phyloP scores from a whole-genome alignment of 2,329 filamentous ascomycete species.

The Hypoxylon rubiginosum region DNA sequence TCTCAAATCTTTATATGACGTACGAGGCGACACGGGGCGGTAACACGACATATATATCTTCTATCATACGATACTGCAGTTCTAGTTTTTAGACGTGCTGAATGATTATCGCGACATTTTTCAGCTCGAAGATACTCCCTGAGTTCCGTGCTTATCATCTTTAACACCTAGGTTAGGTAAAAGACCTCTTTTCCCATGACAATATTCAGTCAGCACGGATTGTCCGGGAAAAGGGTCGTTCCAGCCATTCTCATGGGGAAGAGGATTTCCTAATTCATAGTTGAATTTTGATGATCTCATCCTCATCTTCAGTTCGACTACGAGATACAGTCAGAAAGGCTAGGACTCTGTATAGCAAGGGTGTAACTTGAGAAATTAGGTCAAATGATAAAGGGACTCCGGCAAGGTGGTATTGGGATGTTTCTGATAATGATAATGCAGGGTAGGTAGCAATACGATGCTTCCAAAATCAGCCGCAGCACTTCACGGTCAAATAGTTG shows the following conservation, averaged over 20 bases:
- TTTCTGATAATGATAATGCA: too few species aligned
- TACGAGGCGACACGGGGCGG: not conserved
- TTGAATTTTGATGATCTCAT: too few species aligned
- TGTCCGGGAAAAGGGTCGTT: not conserved
- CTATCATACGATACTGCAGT: not conserved
- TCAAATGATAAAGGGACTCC: not conserved
- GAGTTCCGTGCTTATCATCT: too few species aligned
- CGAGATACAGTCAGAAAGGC: not conserved
- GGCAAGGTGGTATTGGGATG: not conserved
- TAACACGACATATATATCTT: constrained; percentile 24
- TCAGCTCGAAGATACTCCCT: not conserved
- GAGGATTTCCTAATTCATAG: not conserved
- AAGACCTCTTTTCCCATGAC: not conserved
- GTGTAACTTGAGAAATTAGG: not conserved
- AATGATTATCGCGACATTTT: not conserved
- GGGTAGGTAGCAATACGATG: too few species aligned
- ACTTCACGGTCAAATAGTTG: too few species aligned
- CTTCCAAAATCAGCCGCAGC: too few species aligned
- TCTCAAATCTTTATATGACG: constrained; percentile 17
- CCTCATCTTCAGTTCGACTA: not conserved
- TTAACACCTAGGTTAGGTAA: too few species aligned
- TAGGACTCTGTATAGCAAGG: not conserved
- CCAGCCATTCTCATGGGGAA: not conserved
- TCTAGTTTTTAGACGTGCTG: not conserved
- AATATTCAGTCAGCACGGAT: not conserved